Percentiles rank a stretch among this genome's conserved stretches.
Conservation (phyloP, 495 filamentous ascomycete genomes). For the Xylaria nigripes region DNA sequence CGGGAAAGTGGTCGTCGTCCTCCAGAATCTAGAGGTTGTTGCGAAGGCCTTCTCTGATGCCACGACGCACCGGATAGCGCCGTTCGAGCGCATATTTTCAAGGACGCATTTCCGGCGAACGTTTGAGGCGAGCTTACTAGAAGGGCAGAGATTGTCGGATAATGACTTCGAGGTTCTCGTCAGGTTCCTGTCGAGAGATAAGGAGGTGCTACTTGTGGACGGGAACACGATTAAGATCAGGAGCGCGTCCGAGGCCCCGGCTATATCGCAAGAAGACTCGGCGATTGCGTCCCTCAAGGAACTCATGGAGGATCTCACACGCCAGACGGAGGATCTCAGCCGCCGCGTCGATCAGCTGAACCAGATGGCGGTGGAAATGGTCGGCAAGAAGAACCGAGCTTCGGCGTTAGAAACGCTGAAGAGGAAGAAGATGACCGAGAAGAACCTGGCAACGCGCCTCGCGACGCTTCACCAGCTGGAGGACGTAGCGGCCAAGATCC, state of each 20-base stretch:
- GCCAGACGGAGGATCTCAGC: slow-evolving; percentile 46
- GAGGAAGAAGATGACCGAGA: slow-evolving; percentile 71
- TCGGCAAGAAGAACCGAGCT: slow-evolving; percentile 60
- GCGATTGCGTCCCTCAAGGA: slow-evolving; percentile 72
- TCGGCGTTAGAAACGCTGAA: slow-evolving; percentile 69
- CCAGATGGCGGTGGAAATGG: slow-evolving; percentile 55
- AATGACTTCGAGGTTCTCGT: slow-evolving; percentile 61
- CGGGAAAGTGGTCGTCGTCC: slow-evolving; percentile 46
- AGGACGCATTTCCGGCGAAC: slow-evolving; percentile 53
- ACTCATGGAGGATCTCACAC: slow-evolving; percentile 52
- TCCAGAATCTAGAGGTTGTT: slow-evolving; percentile 50
- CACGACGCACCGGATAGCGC: slow-evolving; percentile 38
- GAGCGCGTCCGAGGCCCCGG: slow-evolving; percentile 29
- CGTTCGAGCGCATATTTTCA: slow-evolving; percentile 59
- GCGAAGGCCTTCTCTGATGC: slow-evolving; percentile 40
- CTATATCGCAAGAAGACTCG: slow-evolving; percentile 65
- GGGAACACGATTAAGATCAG: slow-evolving; percentile 70
- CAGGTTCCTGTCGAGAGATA: slow-evolving; percentile 65
- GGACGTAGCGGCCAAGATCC: slow-evolving; percentile 67
- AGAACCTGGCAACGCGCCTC: slow-evolving; percentile 57
- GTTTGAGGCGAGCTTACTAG: slow-evolving; percentile 46
- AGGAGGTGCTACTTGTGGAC: slow-evolving; percentile 54
- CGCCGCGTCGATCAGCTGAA: slow-evolving; percentile 51
- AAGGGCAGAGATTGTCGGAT: slow-evolving; percentile 46
- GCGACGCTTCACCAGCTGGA: slow-evolving; percentile 73